A percentile compares a stretch with the other conserved stretches of the same genome.
phyloP scores from a whole-genome alignment of 768 basidiomycete genomes.

The Kwoniella botswanensis region DNA sequence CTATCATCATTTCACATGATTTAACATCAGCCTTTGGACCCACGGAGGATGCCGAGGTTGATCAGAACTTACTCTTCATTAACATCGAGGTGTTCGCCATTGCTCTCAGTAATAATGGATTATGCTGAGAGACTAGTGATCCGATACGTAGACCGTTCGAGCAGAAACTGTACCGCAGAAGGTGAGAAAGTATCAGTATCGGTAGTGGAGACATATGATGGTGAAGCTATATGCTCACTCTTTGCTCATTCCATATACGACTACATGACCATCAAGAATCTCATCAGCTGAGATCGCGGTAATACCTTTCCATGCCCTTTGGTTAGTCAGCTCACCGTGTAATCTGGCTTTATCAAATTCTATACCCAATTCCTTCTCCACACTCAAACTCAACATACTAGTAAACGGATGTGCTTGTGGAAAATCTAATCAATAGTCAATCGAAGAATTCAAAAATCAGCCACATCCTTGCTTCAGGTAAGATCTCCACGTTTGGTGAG shows the following conservation, averaged over 20 bases:
- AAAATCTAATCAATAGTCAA: conserved; percentile 20
- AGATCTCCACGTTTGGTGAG: too few relatives aligned
- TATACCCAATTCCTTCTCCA: conserved; percentile 50
- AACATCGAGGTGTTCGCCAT: conserved; percentile 55
- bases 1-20: conserved; percentile 16
- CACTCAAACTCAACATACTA: conserved; percentile 50
- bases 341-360: conserved; percentile 46
- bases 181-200: conserved; percentile 37
- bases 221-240: conserved; percentile 38
- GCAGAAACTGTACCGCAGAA: too few relatives aligned
- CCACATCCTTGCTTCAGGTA: not conserved
- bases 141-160: conserved; percentile 49
- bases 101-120: conserved; percentile 51
- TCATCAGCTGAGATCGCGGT: not conserved
- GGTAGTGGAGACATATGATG: not conserved
- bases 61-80: conserved; percentile 48
- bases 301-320: too few relatives aligned
- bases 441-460: not conserved
- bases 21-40: not conserved
- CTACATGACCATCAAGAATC: conserved; percentile 9
- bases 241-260: conserved; percentile 54
- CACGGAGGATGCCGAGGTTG: not conserved
- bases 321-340: conserved; percentile 40
- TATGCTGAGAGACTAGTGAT: conserved; percentile 51
- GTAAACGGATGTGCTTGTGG: conserved; percentile 48